Evolutionary conservation across 192 early-diverging fungal species (phyloP), one percentile per base, ranked within the genome.

Genomic region (Linnemannia schmuckeri): DNA sequence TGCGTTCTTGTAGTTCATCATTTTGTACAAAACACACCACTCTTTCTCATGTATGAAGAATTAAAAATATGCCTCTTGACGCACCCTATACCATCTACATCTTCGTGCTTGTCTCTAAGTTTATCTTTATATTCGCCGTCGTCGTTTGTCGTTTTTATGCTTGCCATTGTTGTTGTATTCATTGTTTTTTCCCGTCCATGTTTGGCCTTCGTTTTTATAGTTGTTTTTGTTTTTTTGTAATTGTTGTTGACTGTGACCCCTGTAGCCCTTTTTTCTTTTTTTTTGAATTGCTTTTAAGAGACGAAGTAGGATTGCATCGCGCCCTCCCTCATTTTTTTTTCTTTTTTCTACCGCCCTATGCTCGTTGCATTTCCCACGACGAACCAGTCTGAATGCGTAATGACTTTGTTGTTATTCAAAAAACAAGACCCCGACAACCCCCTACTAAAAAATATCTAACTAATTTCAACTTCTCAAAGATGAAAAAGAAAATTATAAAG

Each of bases 11-110:
- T 30, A 66, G 61, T 12, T 66, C 61, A 66, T 66, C 61, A 66
- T 66, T 66, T 66, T 66, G 61, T 66, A 66, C 33, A 66, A 66
- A 66, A 0, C 33, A 27, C n/a, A 66, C 5, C 15, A 20, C 17
- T 52, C 20, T 52, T 52, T 46, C 57, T n/a, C 57, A 33, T 15
- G 0, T 12, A 30, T 33, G 27, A 66, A 66, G 61, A 66, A 66
- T 66, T 35, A 66, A 57, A 66, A 66, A 66, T 66, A 66, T 66
- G 61, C 30, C 61, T 66, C 61, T 66, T 66, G 61, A 66, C 61
- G 61, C 61, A 66, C 61, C 61, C 30, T 24, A 17, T 35, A 66
- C 61, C 61, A 66, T 66, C 10, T 30, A 66, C 13, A 66, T 33
- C 57, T 13, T 46, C 30, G 1, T 52, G 49, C 17, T 33, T 66